Evolutionary conservation across 169 alveolate species (phyloP), one percentile per base, ranked within the genome.

Genomic region (Pseudocohnilembus persalinus): DNA sequence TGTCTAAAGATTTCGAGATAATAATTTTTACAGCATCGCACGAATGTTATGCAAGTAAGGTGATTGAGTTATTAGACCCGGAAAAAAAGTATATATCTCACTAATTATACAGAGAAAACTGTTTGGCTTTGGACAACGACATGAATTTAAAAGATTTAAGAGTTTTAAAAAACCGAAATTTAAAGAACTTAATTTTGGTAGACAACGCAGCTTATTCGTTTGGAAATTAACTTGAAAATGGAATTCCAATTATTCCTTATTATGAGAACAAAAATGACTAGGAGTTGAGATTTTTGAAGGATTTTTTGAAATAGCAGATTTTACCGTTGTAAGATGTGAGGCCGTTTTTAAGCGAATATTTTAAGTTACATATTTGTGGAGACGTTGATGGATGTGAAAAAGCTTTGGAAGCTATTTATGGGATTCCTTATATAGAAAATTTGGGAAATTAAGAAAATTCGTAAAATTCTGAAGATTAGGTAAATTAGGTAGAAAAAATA

Each of bases 241-340:
- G 97, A 20, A 89, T 94, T 31, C 97, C 97, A n/a, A 90, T 94
- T 34, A 87, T 91, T 30, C 93, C 95, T 25, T 94, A 88, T 83
- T 87, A 90, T 73, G 96, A 91, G 49, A 86, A 90, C 32, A 88
- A 82, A 65, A 88, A 88, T 25, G 97, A 93, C 88, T 88, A 80
- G 73, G 97, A 93, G 79, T 84, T 93, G 29, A 85, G 77, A 34
- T 77, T 33, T 33, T 30, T 77, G 11, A 77, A 26, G 6, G 65
- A 77, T 24, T 77, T 33, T 33, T 27, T 77, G 20, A 33, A 33
- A 77, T 31, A 32, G 30, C 28, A 32, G 28, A 32, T 77, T 29
- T 32, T 33, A 25, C 33, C 28, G 1, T 77, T 35, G 28, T 75
- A 75, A 33, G 82, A 77, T 77, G 82, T 77, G 34, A 77, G 82